Base-by-base conservation (phyloP, 2,329 filamentous ascomycete genomes). In the Plenodomus tracheiphilus region DNA sequence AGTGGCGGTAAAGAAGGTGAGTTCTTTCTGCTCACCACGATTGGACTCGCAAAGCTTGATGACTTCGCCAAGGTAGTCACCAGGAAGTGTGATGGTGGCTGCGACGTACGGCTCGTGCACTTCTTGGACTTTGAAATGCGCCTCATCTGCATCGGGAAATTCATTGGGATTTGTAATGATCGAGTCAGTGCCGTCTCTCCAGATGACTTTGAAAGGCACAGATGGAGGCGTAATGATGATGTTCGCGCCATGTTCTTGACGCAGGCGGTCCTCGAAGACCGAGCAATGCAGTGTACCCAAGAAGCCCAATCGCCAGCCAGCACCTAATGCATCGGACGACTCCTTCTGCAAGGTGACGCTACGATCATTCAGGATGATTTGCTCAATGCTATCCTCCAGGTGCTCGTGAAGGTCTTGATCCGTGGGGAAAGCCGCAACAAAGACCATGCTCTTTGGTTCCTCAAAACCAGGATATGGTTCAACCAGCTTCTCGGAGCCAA, bases 381-480 rank as follows among this genome's bases (percentile, higher is more conserved):
- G 93, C 52, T 88, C 87, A 67, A 99, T 97, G 71, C 91, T 96
- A 71, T 97, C 93, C 56, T 95, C 90, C 3, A 99, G 78, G 65
- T 91, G 88, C 37, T 84, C 82, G 67, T 96, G 93, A 70, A 96
- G 90, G 61, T 86, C 80, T 60, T 96, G 91, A 65, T 99, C 92
- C 0, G 92, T 91, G 0, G 94, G 94, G 63, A 96, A 99, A 0
- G 94, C 94, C 1, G 93, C 92, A 3, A 99, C 94, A 61, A 99
- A 99, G 4, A 99, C 94, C 94, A 99, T 99, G 5, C 92, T 88
- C 72, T 99, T 96, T 1, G 94, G 93, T 71, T 99, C 94, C 68
- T 96, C 93, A 53, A 99, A 99, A 2, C 93, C 94, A 0, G 91
- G 91, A 45, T 92, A 86, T 11, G 89, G 85, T 70, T 92, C 81